Percentiles rank a stretch among this genome's conserved stretches.
Evolutionary conservation across 1,139 yeast species (phyloP).

Genomic region (Candida neerlandica): DNA sequence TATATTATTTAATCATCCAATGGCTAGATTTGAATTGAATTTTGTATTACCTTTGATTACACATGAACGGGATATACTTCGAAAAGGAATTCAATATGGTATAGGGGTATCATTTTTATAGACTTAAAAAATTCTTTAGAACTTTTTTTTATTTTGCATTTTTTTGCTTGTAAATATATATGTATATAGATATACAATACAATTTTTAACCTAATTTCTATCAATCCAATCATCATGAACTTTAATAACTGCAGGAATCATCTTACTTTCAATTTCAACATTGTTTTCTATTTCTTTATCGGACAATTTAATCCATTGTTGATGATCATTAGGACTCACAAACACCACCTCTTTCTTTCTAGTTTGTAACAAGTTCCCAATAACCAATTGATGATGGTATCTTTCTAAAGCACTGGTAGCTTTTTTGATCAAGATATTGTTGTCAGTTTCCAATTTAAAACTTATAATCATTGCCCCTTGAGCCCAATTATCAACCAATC

Average conservation of each 20-base stretch:
- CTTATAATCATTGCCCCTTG: constrained; percentile 93
- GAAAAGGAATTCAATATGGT: constrained; percentile 94
- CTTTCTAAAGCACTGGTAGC: constrained; percentile 77
- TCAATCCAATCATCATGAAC: constrained; percentile 66
- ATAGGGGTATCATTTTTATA: constrained; percentile 83
- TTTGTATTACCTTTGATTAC: constrained; percentile 76
- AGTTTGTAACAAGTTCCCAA: constrained; percentile 90
- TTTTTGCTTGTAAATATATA: constrained; percentile 4
- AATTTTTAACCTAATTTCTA: too few relatives aligned
- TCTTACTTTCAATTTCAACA: constrained; percentile 71
- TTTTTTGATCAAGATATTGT: constrained; percentile 66
- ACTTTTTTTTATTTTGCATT: background rate
- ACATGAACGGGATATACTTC: constrained; percentile 62
- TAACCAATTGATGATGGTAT: constrained; percentile 90
- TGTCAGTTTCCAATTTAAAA: constrained; percentile 92
- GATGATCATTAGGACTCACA: constrained; percentile 56
- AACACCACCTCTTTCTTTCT: constrained; percentile 88
- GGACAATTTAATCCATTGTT: constrained; percentile 55
- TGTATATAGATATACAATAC: constrained; percentile 3
- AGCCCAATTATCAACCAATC: constrained; percentile 93
- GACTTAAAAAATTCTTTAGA: constrained; percentile 11
- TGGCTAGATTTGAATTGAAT: constrained; percentile 89
- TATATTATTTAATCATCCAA: constrained; percentile 77
- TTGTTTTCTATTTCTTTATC: constrained; percentile 38
- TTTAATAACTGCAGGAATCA: constrained; percentile 72